Conservation (phyloP, 352 stramenopile genomes). For the Phytopythium montanum region DNA sequence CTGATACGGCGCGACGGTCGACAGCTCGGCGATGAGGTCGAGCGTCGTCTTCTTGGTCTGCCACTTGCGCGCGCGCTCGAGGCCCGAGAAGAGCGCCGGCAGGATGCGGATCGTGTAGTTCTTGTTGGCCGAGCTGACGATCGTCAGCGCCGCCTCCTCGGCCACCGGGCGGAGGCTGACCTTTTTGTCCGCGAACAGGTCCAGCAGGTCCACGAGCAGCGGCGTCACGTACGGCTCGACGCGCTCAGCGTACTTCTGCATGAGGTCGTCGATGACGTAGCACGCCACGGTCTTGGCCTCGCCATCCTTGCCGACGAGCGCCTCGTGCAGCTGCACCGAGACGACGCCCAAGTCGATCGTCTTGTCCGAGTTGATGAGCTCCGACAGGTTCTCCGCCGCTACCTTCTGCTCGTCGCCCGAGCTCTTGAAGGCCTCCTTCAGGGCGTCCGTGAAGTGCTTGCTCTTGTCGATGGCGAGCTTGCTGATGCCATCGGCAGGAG, state of each 20-base stretch:
- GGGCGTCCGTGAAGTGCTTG: constrained; percentile 87
- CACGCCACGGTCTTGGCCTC: constrained; percentile 68
- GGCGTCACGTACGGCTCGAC: constrained; percentile 75
- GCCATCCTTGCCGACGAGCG: constrained; percentile 45
- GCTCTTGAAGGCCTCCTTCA: constrained; percentile 74
- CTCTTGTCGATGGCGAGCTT: constrained; percentile 87
- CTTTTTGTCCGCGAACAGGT: constrained; percentile 88
- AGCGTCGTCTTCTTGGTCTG: constrained; percentile 96
- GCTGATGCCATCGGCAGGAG: constrained; percentile 75
- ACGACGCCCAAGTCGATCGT: constrained; percentile 73
- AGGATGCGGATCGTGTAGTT: constrained; percentile 85
- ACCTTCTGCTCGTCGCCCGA: constrained; percentile 73
- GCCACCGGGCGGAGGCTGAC: constrained; percentile 52
- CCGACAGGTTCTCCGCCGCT: constrained; percentile 82
- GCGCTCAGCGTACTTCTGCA: constrained; percentile 83
- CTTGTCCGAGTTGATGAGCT: constrained; percentile 71
- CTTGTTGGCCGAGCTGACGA: constrained; percentile 83
- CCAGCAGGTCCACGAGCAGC: constrained; percentile 64
- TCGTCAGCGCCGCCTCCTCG: constrained; percentile 74
- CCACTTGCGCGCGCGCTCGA: constrained; percentile 92
- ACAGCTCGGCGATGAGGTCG: constrained; percentile 92
- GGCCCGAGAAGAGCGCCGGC: constrained; percentile 89
- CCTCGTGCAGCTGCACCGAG: constrained; percentile 58
- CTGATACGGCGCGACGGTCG: constrained; percentile 91
- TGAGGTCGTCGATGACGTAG: constrained; percentile 79